A percentile compares a stretch with the other conserved stretches of the same genome.
phyloP scores from a whole-genome alignment of 768 basidiomycete species.

The Galerina marginata region DNA sequence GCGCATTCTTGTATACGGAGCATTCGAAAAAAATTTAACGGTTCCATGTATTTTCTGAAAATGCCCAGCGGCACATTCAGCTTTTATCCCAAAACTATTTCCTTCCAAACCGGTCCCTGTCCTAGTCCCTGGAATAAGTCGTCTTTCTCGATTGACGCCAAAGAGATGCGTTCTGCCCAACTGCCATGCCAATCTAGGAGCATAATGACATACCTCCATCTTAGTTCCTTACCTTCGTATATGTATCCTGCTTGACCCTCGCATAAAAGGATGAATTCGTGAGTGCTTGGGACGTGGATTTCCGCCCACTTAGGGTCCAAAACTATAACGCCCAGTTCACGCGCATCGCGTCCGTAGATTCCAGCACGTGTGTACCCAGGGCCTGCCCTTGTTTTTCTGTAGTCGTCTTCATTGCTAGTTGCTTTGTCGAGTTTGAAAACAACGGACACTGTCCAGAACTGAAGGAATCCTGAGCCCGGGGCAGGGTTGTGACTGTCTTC shows the following conservation, averaged over 20 bases:
- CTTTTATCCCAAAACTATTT: slow-evolving; percentile 15
- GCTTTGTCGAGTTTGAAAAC: slow-evolving; percentile 3
- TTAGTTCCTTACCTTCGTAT: not conserved
- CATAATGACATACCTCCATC: slow-evolving; percentile 4
- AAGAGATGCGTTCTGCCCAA: slow-evolving; percentile 16
- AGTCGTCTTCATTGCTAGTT: not conserved
- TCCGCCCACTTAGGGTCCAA: slow-evolving; percentile 6
- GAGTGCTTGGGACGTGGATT: slow-evolving; percentile 1
- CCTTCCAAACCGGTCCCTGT: slow-evolving; percentile 17
- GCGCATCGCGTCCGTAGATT: not conserved
- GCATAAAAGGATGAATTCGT: slow-evolving; percentile 18
- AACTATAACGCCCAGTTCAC: slow-evolving; percentile 1
- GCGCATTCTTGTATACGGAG: no score
- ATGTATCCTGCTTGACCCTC: slow-evolving; percentile 2
- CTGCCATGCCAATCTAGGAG: slow-evolving; percentile 1
- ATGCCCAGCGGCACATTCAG: no score
- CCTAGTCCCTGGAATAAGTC: slow-evolving; percentile 4
- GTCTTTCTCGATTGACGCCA: slow-evolving; percentile 7
- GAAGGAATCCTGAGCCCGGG: slow-evolving; percentile 15
- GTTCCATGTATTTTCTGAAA: no score
- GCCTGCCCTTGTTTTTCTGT: not conserved
- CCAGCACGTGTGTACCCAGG: not conserved
- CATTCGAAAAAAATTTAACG: no score
- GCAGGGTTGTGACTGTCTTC: slow-evolving; percentile 13
- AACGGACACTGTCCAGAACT: slow-evolving; percentile 17